These are phyloP conservation scores for Fraxinus albicans DNA, from an alignment of 305 asterid species.

Conservation along the genomic window DNA sequence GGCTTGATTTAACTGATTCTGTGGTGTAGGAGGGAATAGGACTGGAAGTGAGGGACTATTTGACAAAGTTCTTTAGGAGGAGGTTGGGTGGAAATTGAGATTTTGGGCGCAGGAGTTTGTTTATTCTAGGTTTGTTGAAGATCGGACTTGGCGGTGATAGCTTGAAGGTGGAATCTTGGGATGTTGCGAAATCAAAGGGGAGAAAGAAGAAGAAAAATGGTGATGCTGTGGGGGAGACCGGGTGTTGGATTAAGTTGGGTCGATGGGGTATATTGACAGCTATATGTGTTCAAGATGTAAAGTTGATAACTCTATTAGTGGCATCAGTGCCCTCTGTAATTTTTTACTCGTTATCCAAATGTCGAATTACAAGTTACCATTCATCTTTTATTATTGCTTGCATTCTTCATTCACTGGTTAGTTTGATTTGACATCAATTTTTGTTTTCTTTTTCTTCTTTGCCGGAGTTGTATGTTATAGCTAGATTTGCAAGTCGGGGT, in stretches of 20 bases:
- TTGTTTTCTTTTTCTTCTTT: not conserved
- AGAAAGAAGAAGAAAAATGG: conserved; percentile 33
- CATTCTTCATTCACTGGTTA: not conserved
- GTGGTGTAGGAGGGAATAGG: too few relatives aligned
- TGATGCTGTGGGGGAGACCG: conserved; percentile 36
- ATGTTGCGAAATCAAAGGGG: conserved; percentile 44
- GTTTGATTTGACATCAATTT: not conserved
- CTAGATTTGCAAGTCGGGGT: not conserved
- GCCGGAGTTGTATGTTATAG: not conserved
- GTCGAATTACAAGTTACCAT: not conserved
- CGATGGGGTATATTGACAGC: conserved; percentile 35
- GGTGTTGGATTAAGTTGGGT: conserved; percentile 56
- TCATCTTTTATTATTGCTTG: not conserved
- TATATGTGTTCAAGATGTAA: conserved; percentile 72
- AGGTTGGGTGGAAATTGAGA: not conserved
- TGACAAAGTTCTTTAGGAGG: too few relatives aligned
- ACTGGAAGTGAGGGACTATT: too few relatives aligned
- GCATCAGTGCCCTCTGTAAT: conserved; percentile 56
- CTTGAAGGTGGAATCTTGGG: conserved; percentile 43
- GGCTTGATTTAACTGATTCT: too few relatives aligned
- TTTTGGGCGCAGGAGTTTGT: conserved; percentile 10
- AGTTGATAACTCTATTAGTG: conserved; percentile 64
- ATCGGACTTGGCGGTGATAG: conserved; percentile 51
- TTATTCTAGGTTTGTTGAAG: conserved; percentile 29
- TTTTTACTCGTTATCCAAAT: not conserved